Evolutionary conservation across 257 asterid genomes (phyloP).

Genomic region (Misopates orontium): DNA sequence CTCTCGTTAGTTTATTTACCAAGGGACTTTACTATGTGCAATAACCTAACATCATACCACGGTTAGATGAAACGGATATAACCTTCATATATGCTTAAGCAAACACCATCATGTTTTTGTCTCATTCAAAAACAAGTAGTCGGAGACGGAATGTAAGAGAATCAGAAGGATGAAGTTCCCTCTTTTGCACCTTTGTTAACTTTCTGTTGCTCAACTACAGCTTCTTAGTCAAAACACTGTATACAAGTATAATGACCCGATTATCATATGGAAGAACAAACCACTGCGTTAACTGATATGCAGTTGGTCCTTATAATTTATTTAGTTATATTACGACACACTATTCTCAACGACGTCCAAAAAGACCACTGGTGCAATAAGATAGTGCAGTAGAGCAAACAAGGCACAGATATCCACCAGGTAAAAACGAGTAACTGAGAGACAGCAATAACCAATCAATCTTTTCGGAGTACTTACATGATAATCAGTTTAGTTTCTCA

Average conservation of each 20-base stretch:
- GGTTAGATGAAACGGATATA: background rate
- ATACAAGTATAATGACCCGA: background rate
- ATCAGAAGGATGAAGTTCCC: background rate
- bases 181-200: too few relatives aligned
- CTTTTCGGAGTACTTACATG: background rate
- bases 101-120: background rate
- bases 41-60: too few relatives aligned
- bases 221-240: background rate
- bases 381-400: background rate
- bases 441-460: slow-evolving; percentile 2
- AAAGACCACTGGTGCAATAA: background rate
- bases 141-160: background rate
- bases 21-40: too few relatives aligned
- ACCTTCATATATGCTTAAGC: background rate
- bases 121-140: background rate
- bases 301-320: background rate
- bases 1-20: too few relatives aligned
- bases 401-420: background rate
- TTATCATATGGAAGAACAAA: too few relatives aligned
- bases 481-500: slow-evolving; percentile 5
- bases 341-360: slow-evolving; percentile 3
- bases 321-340: background rate
- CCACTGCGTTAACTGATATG: too few relatives aligned
- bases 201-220: too few relatives aligned
- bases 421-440: background rate